phyloP scores from a whole-genome alignment of 805 yeast genomes.

The Ogataea trehalophila region DNA sequence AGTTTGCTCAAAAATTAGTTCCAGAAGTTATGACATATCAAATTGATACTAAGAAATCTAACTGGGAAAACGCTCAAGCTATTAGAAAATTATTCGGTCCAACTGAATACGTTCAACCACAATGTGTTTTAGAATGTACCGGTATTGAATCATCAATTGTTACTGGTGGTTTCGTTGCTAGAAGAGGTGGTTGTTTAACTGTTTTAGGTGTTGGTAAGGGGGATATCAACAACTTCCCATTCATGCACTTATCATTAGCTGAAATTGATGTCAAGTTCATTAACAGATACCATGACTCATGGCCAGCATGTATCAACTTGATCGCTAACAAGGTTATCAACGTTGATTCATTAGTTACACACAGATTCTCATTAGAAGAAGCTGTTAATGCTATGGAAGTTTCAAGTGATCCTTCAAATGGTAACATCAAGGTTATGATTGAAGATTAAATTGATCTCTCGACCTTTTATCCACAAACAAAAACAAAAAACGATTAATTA shows the following conservation, averaged over 20 bases:
- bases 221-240: conserved; percentile 43
- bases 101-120: conserved; percentile 35
- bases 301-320: conserved; percentile 52
- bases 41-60: conserved; percentile 30
- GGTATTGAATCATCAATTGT: conserved; percentile 47
- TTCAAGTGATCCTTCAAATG: conserved; percentile 36
- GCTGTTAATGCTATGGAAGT: conserved; percentile 43
- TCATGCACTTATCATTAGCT: conserved; percentile 49
- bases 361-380: conserved; percentile 41
- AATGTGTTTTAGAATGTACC: conserved; percentile 48
- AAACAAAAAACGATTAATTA: background rate
- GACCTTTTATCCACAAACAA: background rate
- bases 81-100: conserved; percentile 34
- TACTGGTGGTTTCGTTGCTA: conserved; percentile 41
- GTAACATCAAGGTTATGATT: conserved; percentile 45
- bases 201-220: conserved; percentile 51
- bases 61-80: conserved; percentile 36
- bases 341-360: conserved; percentile 45
- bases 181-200: conserved; percentile 43
- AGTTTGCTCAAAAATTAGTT: conserved; percentile 40
- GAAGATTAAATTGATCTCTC: conserved; percentile 26
- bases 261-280: conserved; percentile 48
- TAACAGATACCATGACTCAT: conserved; percentile 51
- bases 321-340: conserved; percentile 40
- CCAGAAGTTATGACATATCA: conserved; percentile 44